Evolutionary conservation across 371 early-diverging fungal species (phyloP).

Genomic region (Circinella minor): DNA sequence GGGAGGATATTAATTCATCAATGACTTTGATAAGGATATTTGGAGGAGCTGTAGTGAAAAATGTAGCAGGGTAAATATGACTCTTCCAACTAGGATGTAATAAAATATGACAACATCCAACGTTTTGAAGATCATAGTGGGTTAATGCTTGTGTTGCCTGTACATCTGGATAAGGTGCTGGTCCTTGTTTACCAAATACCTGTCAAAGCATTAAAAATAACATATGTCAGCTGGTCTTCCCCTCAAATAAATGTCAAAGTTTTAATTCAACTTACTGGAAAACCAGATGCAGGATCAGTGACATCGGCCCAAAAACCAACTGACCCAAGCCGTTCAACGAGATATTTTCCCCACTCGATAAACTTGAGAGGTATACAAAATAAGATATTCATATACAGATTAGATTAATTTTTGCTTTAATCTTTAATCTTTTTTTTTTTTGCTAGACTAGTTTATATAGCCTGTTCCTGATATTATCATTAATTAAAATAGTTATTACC

Average conservation of each 20-base stretch:
- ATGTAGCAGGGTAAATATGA: conserved; percentile 84
- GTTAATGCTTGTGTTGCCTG: conserved; percentile 76
- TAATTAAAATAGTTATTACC: conserved; percentile 41
- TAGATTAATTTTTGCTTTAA: not conserved
- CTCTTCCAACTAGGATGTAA: conserved; percentile 90
- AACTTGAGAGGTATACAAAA: conserved; percentile 51
- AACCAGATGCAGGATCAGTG: conserved; percentile 93
- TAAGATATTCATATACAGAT: not conserved
- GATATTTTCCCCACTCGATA: conserved; percentile 68
- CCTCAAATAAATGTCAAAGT: not conserved
- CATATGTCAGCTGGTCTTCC: not conserved
- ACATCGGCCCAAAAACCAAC: conserved; percentile 88
- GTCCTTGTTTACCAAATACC: conserved; percentile 65
- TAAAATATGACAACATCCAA: conserved; percentile 85
- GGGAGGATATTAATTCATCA: conserved; percentile 22
- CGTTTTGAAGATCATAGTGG: conserved; percentile 73
- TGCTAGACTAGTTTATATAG: no score
- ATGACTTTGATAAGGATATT: conserved; percentile 56
- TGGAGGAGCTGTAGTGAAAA: conserved; percentile 84
- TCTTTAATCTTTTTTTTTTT: not conserved
- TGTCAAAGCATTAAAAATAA: conserved; percentile 13
- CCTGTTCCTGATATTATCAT: not conserved
- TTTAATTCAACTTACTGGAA: conserved; percentile 63
- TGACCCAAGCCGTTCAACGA: conserved; percentile 57
- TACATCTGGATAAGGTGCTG: conserved; percentile 87